phyloP scores from a whole-genome alignment of 2,329 filamentous ascomycete genomes.

The Thyridium curvatum region DNA sequence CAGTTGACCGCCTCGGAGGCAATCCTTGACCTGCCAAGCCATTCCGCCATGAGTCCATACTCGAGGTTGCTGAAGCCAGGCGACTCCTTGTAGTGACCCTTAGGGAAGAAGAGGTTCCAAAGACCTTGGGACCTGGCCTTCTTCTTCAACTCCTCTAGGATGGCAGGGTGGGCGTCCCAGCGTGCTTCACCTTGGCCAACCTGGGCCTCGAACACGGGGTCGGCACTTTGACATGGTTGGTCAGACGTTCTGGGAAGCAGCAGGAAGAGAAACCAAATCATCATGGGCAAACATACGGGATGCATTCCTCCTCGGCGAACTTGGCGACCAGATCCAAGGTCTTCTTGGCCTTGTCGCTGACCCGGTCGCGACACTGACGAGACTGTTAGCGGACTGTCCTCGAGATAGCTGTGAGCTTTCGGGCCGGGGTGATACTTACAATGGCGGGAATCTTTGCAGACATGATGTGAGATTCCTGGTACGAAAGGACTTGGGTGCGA shows the following conservation, averaged over 20 bases:
- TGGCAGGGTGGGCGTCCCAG: constrained; percentile 72
- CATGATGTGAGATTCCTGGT: no score
- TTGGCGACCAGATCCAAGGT: constrained; percentile 84
- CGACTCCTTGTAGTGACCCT: constrained; percentile 90
- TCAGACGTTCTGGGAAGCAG: no score
- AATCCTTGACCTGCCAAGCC: constrained; percentile 76
- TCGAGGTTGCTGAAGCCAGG: constrained; percentile 93
- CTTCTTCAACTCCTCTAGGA: constrained; percentile 85
- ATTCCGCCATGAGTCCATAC: constrained; percentile 96
- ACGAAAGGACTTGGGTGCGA: no score
- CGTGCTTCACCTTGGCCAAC: constrained; percentile 68
- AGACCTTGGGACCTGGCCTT: constrained; percentile 78
- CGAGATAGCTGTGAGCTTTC: constrained; percentile 5
- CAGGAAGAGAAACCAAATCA: constrained; percentile 7
- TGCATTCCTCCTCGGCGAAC: constrained; percentile 95
- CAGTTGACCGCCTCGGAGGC: constrained; percentile 89
- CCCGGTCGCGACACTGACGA: constrained; percentile 36
- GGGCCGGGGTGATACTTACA: constrained; percentile 21
- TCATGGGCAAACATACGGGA: constrained; percentile 50
- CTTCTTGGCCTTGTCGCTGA: constrained; percentile 80
- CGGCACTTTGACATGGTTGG: constrained; percentile 58
- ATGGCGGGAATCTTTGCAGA: constrained; percentile 39
- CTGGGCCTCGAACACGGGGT: constrained; percentile 74
- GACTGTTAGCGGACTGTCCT: neutral
- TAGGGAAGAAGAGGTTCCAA: constrained; percentile 98